Base-by-base conservation (phyloP, 2,329 filamentous ascomycete species). In the Shiraia bambusicola region DNA sequence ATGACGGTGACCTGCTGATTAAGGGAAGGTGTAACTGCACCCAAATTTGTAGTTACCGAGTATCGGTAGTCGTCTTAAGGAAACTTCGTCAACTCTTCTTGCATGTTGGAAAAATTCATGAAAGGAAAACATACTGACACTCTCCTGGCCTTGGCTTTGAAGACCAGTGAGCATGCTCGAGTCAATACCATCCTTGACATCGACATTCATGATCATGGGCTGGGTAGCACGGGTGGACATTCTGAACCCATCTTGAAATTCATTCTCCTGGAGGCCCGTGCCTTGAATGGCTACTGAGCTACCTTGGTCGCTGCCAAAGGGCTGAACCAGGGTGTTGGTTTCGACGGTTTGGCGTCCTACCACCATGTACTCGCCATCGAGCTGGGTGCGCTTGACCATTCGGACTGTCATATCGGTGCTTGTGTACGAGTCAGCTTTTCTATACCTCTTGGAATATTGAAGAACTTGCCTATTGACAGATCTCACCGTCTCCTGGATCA, bases 361-460 rank as follows among this genome's bases (percentile, higher is more conserved):
- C 14, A 63, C 56, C 58, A 66, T 66, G 46, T 68, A 69, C 34
- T 69, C 65, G 11, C 65, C 65, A 28, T 69, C 65, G 24, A 69
- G 58, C 37, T 58, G 56, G 31, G 58, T 59, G 28, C 55, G 53
- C 47, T 53, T 59, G 41, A 55, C 54, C 54, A 57, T 59, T 38
- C 65, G 63, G 6, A 67, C 63, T 5, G 65, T 69, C 54, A 57
- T 65, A 38, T 69, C 65, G 16, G 65, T 63, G 33, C 57, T 65
- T 26, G 3, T 13, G 10, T 22, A 12, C 19, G 8, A 15, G 37
- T 50, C 25, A 52, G 42, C 24, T 10, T 17, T 27, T 11, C 34
- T 34, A 12, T 14, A 10, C 13, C 13, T 9, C 4, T 5, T 13
- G 7, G 9, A 15, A 3, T 8, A 10, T 26, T n/a, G 14, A n/a